A percentile compares a stretch with the other conserved stretches of the same genome.
Conservation (phyloP, 2,329 filamentous ascomycete species). For the Geosmithia putterillii region DNA sequence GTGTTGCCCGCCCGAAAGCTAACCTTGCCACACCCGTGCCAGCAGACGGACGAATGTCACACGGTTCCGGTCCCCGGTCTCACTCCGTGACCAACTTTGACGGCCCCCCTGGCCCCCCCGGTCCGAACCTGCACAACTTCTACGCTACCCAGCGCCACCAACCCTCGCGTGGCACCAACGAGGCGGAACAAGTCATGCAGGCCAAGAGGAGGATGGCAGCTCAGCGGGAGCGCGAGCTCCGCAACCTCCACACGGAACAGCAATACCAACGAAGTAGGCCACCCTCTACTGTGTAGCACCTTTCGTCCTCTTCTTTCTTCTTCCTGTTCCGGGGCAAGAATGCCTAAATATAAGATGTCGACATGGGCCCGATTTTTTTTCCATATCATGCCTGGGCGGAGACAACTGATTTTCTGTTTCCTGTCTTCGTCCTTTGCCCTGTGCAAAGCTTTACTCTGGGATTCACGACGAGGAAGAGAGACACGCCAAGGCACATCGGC, state of each 20-base stretch:
- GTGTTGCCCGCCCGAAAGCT: conserved; percentile 4
- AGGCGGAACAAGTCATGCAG: conserved; percentile 98
- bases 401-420: neutral
- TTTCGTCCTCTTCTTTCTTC: neutral
- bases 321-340: neutral
- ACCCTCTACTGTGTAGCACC: conserved; percentile 60
- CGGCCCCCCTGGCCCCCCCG: conserved; percentile 55
- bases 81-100: conserved; percentile 78
- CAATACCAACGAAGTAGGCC: conserved; percentile 99
- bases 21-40: neutral
- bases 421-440: neutral
- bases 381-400: neutral
- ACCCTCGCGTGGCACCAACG: conserved; percentile 67
- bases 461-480: neutral
- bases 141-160: conserved; percentile 91
- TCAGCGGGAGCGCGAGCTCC: conserved; percentile 95
- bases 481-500: neutral
- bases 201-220: conserved; percentile 98
- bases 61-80: conserved; percentile 55
- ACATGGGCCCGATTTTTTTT: neutral
- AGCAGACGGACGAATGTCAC: conserved; percentile 12
- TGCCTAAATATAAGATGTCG: neutral
- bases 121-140: conserved; percentile 77
- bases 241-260: conserved; percentile 99
- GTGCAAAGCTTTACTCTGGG: conserved; percentile 1